These are phyloP conservation scores for Pseudophaeomoniella oleicola DNA, from an alignment of 2,329 filamentous ascomycete species.

Conservation along the genomic window DNA sequence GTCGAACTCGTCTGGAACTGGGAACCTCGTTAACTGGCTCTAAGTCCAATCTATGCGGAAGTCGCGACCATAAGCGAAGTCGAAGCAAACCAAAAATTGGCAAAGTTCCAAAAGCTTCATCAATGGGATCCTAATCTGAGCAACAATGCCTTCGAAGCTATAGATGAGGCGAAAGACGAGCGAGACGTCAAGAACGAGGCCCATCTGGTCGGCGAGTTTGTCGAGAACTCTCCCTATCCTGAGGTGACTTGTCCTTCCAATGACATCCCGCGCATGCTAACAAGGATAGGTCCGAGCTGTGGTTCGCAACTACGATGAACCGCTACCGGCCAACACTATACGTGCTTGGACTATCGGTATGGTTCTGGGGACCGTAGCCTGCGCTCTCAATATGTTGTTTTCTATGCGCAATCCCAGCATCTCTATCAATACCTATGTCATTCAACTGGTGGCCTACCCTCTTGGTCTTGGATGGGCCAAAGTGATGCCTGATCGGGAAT, in stretches of 20 bases:
- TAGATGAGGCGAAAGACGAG: constrained; percentile 38
- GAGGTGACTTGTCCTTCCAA: constrained; percentile 22
- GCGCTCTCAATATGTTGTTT: constrained; percentile 44
- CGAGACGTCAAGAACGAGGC: constrained; percentile 28
- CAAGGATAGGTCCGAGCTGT: constrained; percentile 35
- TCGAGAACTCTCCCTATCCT: constrained; percentile 49
- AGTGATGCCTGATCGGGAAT: constrained; percentile 16
- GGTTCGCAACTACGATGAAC: constrained; percentile 47
- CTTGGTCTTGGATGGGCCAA: constrained; percentile 18
- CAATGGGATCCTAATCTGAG: constrained; percentile 47
- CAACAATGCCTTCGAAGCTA: constrained; percentile 42
- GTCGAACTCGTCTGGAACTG: background rate
- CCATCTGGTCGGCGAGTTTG: constrained; percentile 43
- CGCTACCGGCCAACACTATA: constrained; percentile 44
- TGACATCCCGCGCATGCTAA: background rate
- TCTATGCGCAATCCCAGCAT: constrained; percentile 37
- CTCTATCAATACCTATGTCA: constrained; percentile 40
- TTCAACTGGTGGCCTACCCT: constrained; percentile 45
- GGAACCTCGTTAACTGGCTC: background rate
- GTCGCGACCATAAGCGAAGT: background rate
- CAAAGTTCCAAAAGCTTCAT: constrained; percentile 1
- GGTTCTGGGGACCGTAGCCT: constrained; percentile 41
- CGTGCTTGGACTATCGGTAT: constrained; percentile 46
- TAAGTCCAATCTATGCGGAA: background rate
- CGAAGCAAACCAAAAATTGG: constrained; percentile 1